Percentiles rank a stretch among this genome's conserved stretches.
Conservation (phyloP, 2,329 filamentous ascomycete genomes). For the Exophiala sideris region DNA sequence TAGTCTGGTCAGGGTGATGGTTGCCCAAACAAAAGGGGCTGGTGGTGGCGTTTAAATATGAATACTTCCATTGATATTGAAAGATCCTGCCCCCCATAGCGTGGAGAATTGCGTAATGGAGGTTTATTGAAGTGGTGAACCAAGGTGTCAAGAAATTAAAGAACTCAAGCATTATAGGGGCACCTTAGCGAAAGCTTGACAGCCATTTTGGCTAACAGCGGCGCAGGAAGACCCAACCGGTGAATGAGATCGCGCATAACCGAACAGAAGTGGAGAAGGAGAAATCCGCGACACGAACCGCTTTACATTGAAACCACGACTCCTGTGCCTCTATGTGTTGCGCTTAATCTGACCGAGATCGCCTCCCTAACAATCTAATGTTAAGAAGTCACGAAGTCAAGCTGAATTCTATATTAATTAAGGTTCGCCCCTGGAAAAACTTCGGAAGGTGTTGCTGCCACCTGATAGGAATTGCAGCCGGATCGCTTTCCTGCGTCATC, state of each 20-base stretch:
- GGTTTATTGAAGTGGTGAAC: neutral
- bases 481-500: neutral
- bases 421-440: neutral
- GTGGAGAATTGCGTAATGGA: neutral
- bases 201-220: neutral
- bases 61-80: neutral
- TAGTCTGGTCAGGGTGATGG: neutral
- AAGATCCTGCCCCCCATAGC: neutral
- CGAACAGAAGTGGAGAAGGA: neutral
- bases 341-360: neutral
- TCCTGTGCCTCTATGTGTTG: neutral
- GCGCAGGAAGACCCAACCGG: neutral
- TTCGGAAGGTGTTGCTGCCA: neutral
- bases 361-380: neutral
- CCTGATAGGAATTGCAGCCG: neutral
- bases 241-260: neutral
- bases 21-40: neutral
- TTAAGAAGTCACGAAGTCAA: neutral
- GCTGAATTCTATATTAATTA: neutral
- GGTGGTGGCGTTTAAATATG: neutral
- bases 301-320: neutral
- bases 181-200: neutral
- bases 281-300: neutral
- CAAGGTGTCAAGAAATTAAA: neutral
- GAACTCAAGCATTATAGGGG: neutral